Conservation (phyloP, 306 rosid genomes). For the Sophora flavescens region DNA sequence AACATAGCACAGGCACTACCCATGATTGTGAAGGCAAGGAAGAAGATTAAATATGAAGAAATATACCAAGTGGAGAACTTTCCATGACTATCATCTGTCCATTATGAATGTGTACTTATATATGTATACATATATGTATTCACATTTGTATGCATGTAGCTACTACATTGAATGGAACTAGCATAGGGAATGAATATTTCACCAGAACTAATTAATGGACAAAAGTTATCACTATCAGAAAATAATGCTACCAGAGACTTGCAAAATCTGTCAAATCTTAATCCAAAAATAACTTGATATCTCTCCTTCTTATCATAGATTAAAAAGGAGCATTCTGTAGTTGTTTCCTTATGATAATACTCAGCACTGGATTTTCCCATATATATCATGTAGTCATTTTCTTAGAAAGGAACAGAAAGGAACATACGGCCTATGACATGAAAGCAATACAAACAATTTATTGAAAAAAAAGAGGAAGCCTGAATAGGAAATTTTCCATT, state of each 20-base stretch:
- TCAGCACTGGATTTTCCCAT: neutral
- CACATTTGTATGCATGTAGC: neutral
- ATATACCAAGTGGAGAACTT: slow-evolving; percentile 10
- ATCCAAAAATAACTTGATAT: no score
- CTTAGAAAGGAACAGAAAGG: slow-evolving; percentile 5
- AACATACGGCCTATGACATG: no score
- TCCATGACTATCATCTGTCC: neutral
- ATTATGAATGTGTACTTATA: neutral
- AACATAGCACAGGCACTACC: slow-evolving; percentile 11
- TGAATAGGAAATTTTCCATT: no score
- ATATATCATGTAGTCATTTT: neutral
- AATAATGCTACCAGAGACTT: neutral
- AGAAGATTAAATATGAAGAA: slow-evolving; percentile 4
- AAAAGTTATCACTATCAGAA: neutral
- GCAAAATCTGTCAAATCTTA: slow-evolving; percentile 1
- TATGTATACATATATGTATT: neutral
- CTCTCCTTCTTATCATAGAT: no score
- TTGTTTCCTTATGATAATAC: slow-evolving; percentile 9
- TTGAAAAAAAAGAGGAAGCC: no score
- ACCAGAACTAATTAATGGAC: neutral
- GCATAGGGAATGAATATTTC: neutral
- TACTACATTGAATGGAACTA: neutral
- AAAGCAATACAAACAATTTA: no score
- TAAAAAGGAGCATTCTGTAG: slow-evolving; percentile 9
- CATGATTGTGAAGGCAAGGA: slow-evolving; percentile 27